Base-by-base conservation (phyloP, 2,329 filamentous ascomycete genomes). In the Cladosporium sp. region DNA sequence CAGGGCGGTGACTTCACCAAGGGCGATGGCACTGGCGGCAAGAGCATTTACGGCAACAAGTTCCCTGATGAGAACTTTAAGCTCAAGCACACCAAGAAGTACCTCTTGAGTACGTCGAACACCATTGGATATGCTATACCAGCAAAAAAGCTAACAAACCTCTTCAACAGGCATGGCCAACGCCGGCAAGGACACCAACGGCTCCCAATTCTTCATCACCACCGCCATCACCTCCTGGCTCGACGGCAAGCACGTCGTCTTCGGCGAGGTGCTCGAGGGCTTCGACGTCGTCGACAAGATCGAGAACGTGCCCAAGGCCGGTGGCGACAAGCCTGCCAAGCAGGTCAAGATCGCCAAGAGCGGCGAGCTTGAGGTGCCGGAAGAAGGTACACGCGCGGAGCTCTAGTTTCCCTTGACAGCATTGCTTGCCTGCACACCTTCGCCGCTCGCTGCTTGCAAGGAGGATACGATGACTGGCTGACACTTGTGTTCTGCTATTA, bases 21-120 rank as follows among this genome's bases (percentile, higher is more conserved):
- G 66, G 86, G 86, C 60, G 89, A 94, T 70, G 84, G 89, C 70
- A 92, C 89, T 64, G 89, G 89, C 73, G 90, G 90, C 76, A 92
- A 92, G 83, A 91, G 88, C 65, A 93, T 94, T 80, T 94, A 93
- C 74, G 90, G 90, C 70, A 81, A 84, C 68, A 90, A 89, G 78
- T 94, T 94, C 79, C 77, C 84, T 65, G 90, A 95, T 70, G 90
- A 95, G 86, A 94, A 93, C 88, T 94, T 95, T 84, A 93, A 94
- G 87, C 83, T 93, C 73, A 92, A 92, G 76, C 90, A 95, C 86
- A 84, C 82, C 81, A 92, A 91, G 84, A 88, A 86, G 76, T 90
- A 90, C 70, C 79, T 90, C 54, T 80, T 94, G 65, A 91, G 81
- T 82, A 80, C 67, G 81, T 67, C 22, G 37, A 37, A 28, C 15